Evolutionary conservation across 2,329 filamentous ascomycete genomes (phyloP), one percentile per base, ranked within the genome.

Genomic region (Venturia asperata): DNA sequence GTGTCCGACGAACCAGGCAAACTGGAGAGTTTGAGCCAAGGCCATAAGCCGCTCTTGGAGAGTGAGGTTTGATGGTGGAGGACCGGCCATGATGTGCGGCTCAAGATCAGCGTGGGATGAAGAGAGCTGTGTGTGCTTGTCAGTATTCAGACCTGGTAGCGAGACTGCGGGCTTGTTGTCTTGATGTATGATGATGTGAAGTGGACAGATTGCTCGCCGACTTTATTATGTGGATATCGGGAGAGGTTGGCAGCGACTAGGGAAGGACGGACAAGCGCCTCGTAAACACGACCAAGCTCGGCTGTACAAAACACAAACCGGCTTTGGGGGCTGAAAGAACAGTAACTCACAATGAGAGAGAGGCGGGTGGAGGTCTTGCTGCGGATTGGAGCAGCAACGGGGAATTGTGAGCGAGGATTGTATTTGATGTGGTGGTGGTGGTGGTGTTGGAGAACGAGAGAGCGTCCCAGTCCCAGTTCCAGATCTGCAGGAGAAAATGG

Each of bases 1-100:
- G 76, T 99, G 94, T 71, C 93, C 96, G 72, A 70, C 74, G 69
- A 77, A 77, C 75, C 75, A 86, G 80, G 77, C 86, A 89, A 93
- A 99, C 82, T 97, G 94, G 70, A 97, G 82, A 58, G 92, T 97
- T 77, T 96, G 87, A 70, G 88, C 92, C 70, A 97, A 83, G 71
- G 85, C 82, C 72, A 91, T 78, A 67, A 96, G 80, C 74, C 92
- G 85, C 80, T 94, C 87, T 73, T 81, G 79, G 72, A 94, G 81
- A 75, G 91, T 87, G 77, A 45, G 39, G 89, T 77, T 71, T 66
- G 87, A 80, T 69, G 89, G 88, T 77, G 89, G 88, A 79, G 90
- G 88, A 11, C 61, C 61, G 24, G 64, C 64, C 64, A 66, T 66
- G 42, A 21, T 47, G 61, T 42, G 37, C 37, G 47, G 49, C 49